A percentile compares a stretch with the other conserved stretches of the same genome.
Evolutionary conservation across 805 yeast genomes (phyloP).

Genomic region (Starmerella cellae): DNA sequence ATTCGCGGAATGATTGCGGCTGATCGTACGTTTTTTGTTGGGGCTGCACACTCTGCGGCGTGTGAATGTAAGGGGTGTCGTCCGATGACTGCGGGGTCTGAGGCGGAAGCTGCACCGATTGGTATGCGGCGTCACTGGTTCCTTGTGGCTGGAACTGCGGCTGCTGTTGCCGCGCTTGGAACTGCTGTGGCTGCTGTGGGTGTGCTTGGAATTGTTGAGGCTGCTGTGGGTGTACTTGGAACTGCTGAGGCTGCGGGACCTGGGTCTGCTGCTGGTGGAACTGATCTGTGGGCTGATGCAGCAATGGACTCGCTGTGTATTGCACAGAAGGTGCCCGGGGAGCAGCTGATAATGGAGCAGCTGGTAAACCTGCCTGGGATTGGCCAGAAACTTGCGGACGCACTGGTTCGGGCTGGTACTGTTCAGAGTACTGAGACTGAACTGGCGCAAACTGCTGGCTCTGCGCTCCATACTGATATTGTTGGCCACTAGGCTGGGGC

Average conservation of each 20-base stretch:
- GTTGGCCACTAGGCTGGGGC: background rate
- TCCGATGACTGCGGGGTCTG: too few relatives aligned
- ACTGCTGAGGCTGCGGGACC: background rate
- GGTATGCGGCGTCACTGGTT: too few relatives aligned
- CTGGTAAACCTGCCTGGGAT: background rate
- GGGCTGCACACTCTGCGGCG: too few relatives aligned
- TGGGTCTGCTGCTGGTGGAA: constrained; percentile 1
- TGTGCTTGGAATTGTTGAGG: background rate
- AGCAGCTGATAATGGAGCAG: background rate
- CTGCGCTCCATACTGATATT: background rate
- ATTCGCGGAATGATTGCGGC: too few relatives aligned
- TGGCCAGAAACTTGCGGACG: background rate
- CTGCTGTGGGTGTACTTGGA: background rate
- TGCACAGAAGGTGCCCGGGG: background rate
- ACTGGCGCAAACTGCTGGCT: background rate
- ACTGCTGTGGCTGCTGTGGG: background rate
- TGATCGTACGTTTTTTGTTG: too few relatives aligned
- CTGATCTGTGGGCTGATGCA: background rate
- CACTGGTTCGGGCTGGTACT: background rate
- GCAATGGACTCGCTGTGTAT: too few relatives aligned
- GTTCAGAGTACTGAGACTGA: background rate
- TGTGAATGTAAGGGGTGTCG: too few relatives aligned
- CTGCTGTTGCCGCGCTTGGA: too few relatives aligned
- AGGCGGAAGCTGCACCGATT: too few relatives aligned
- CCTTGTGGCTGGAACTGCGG: too few relatives aligned